phyloP scores from a whole-genome alignment of 1,284 basidiomycete genomes.

The Meira miltonrushii region DNA sequence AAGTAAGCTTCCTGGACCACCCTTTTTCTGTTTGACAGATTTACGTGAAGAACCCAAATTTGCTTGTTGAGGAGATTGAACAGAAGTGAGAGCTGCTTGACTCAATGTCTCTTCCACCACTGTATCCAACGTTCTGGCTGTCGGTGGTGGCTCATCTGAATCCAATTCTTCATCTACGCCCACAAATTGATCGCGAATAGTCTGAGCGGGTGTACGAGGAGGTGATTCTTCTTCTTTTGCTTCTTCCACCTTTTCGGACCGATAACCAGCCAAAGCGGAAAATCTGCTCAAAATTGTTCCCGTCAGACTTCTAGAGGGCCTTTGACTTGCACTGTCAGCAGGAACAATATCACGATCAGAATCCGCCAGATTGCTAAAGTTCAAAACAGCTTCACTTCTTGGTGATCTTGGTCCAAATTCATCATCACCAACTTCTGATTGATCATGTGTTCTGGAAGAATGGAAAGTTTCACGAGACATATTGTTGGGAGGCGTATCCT shows the following conservation, averaged over 20 bases:
- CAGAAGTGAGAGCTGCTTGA: conserved; percentile 17
- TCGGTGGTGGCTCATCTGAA: background rate
- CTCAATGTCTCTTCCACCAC: conserved; percentile 39
- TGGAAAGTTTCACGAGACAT: too few species aligned
- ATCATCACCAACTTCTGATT: conserved; percentile 12
- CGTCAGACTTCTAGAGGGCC: conserved; percentile 31
- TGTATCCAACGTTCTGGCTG: conserved; percentile 20
- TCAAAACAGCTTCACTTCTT: conserved; percentile 22
- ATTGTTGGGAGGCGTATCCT: too few species aligned
- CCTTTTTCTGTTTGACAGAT: conserved; percentile 12
- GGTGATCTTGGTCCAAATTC: conserved; percentile 37
- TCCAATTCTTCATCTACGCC: background rate
- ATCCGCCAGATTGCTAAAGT: conserved; percentile 27
- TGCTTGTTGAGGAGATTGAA: conserved; percentile 15
- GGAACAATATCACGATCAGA: conserved; percentile 29
- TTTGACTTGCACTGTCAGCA: conserved; percentile 38
- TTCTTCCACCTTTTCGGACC: background rate
- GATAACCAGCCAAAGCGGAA: background rate
- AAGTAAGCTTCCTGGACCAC: conserved; percentile 12
- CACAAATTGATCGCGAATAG: conserved; percentile 24
- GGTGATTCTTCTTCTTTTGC: background rate
- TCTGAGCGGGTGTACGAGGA: conserved; percentile 23
- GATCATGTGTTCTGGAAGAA: too few species aligned
- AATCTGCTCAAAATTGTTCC: conserved; percentile 8
- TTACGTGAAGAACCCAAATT: conserved; percentile 9